Evolutionary conservation across 768 basidiomycete species (phyloP).

Genomic region (Xerocomellus amylosporus): DNA sequence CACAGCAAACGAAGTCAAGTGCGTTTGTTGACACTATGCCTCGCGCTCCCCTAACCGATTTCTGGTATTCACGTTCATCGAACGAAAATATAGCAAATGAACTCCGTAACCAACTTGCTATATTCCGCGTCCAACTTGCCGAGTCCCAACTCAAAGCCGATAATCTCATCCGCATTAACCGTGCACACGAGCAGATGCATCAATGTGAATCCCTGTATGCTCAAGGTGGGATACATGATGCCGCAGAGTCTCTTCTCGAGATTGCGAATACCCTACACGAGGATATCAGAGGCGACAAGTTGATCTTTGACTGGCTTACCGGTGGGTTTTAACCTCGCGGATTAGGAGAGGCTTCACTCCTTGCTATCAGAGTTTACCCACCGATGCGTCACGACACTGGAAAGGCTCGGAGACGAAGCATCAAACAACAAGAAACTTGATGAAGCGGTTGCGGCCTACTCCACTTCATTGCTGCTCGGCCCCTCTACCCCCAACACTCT

Average conservation of each 20-base stretch:
- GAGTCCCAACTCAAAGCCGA: background rate
- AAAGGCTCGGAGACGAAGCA: background rate
- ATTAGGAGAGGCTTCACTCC: background rate
- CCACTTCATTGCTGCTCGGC: background rate
- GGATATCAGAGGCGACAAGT: background rate
- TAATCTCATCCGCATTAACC: background rate
- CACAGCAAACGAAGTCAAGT: background rate
- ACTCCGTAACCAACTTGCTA: background rate
- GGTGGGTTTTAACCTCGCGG: background rate
- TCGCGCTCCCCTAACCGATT: too few relatives aligned
- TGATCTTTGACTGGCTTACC: background rate
- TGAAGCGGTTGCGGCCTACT: background rate
- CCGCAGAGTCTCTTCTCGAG: background rate
- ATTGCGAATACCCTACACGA: background rate
- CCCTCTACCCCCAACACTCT: background rate
- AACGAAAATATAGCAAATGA: background rate
- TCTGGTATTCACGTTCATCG: background rate
- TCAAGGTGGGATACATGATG: background rate
- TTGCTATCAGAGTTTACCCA: background rate
- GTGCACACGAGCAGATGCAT: constrained; percentile 2
- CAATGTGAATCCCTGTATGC: constrained; percentile 4
- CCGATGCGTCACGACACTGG: background rate
- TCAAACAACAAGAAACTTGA: background rate
- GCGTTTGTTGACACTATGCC: background rate
- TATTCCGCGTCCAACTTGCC: background rate